A percentile compares a stretch with the other conserved stretches of the same genome.
Conservation (phyloP, 495 filamentous ascomycete genomes). For the Neurospora africana region DNA sequence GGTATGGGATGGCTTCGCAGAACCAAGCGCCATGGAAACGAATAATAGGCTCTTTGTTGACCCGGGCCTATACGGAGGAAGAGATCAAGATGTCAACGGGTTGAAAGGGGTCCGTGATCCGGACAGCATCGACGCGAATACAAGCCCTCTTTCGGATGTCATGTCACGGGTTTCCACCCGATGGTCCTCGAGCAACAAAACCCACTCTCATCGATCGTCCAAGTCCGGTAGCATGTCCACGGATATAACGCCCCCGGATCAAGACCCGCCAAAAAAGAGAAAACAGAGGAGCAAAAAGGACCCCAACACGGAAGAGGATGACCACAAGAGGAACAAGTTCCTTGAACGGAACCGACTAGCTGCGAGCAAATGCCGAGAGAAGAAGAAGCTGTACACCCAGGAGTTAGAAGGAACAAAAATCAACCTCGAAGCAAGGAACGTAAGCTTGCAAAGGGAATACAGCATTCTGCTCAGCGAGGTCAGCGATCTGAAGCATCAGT, state of each 20-base stretch:
- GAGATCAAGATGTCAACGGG: constrained; percentile 2
- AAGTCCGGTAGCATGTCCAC: constrained; percentile 13
- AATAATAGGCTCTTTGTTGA: constrained; percentile 17
- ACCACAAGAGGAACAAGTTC: constrained; percentile 36
- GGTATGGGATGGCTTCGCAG: constrained; percentile 11
- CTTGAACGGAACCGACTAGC: constrained; percentile 76
- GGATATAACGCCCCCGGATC: constrained; percentile 16
- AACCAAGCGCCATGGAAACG: constrained; percentile 7
- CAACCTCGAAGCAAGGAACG: constrained; percentile 28
- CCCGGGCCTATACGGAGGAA: constrained; percentile 13
- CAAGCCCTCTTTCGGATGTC: constrained; percentile 6
- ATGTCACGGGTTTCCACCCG: constrained; percentile 14
- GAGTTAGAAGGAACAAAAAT: constrained; percentile 43
- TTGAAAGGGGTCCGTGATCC: not conserved
- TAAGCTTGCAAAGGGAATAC: constrained; percentile 27
- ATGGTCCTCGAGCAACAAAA: constrained; percentile 17
- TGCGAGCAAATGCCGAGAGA: constrained; percentile 77
- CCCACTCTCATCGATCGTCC: constrained; percentile 11
- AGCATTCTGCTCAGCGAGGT: constrained; percentile 36
- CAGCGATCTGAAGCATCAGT: constrained; percentile 43
- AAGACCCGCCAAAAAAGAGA: constrained; percentile 11
- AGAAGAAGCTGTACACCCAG: constrained; percentile 69
- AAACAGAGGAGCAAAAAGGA: constrained; percentile 8
- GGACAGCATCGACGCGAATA: constrained; percentile 14
- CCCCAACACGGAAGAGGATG: constrained; percentile 9